phyloP scores from a whole-genome alignment of 495 filamentous ascomycete species.

The Parachaetomium inaequale region DNA sequence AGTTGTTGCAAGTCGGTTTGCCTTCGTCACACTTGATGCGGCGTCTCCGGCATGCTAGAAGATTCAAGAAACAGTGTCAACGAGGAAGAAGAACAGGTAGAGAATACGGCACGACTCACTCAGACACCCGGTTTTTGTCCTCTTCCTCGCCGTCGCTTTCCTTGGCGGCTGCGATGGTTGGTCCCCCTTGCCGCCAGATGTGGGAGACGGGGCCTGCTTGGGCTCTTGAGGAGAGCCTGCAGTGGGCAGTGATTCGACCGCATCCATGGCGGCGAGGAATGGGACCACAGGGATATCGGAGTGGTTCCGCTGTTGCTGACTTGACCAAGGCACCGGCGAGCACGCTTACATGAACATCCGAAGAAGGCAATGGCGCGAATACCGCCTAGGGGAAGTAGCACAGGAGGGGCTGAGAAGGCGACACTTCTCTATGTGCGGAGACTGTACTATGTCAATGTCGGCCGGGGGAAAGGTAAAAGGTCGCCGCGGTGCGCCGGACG shows the following conservation, averaged over 20 bases:
- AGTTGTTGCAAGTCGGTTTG: constrained; percentile 83
- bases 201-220: constrained; percentile 13
- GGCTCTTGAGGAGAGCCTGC: constrained; percentile 15
- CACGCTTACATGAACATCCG: background rate
- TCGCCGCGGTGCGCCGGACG: constrained; percentile 4
- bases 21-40: constrained; percentile 98
- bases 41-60: constrained; percentile 80
- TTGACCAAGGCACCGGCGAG: background rate
- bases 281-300: background rate
- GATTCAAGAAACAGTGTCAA: constrained; percentile 23
- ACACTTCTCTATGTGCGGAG: background rate
- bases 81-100: background rate
- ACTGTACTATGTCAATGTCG: background rate
- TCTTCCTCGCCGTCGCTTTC: constrained; percentile 55
- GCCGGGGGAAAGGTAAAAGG: background rate
- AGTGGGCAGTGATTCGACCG: constrained; percentile 1
- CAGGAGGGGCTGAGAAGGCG: background rate
- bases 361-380: background rate
- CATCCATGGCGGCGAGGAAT: background rate
- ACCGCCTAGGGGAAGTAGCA: background rate
- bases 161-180: constrained; percentile 30
- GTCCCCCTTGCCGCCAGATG: constrained; percentile 26
- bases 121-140: constrained; percentile 95
- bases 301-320: background rate
- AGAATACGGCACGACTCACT: constrained; percentile 55